These are phyloP conservation scores for Penicillium griseofulvum DNA, from an alignment of 2,329 filamentous ascomycete genomes.

Conservation along the genomic window DNA sequence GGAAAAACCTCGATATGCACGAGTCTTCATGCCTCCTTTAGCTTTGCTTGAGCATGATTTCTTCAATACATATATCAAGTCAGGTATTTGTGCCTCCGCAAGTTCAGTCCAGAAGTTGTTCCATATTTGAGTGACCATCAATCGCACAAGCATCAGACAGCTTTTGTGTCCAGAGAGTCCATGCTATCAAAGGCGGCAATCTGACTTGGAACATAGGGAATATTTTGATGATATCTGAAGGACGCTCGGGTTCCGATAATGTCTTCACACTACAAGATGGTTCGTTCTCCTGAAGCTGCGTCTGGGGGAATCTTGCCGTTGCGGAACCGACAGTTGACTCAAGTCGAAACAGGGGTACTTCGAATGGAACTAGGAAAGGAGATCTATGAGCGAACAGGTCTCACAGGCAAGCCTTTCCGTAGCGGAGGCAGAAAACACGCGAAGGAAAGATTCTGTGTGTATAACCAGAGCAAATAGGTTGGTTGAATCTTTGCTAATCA, in stretches of 20 bases:
- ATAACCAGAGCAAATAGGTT: not conserved
- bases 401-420: slow-evolving; percentile 67
- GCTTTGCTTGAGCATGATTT: slow-evolving; percentile 73
- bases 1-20: slow-evolving; percentile 56
- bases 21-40: slow-evolving; percentile 69
- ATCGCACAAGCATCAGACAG: not conserved
- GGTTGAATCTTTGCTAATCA: slow-evolving; percentile 12
- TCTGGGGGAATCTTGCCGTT: not conserved
- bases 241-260: slow-evolving; percentile 66
- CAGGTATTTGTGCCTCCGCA: slow-evolving; percentile 51
- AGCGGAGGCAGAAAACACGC: slow-evolving; percentile 60
- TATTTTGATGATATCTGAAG: slow-evolving; percentile 80
- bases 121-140: not conserved
- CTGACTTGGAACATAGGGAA: slow-evolving; percentile 55
- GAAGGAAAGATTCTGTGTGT: slow-evolving; percentile 71
- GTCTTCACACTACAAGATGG: slow-evolving; percentile 70
- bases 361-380: slow-evolving; percentile 76
- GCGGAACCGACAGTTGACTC: not conserved
- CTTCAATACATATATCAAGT: slow-evolving; percentile 81
- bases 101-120: not conserved
- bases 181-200: not conserved
- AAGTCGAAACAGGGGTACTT: slow-evolving; percentile 57
- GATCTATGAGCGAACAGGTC: slow-evolving; percentile 76
- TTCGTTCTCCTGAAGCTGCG: slow-evolving; percentile 31
- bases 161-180: not conserved